Evolutionary conservation across 345 rosid species (phyloP), one percentile per base, ranked within the genome.

Genomic region (Eucalyptus polybractea): DNA sequence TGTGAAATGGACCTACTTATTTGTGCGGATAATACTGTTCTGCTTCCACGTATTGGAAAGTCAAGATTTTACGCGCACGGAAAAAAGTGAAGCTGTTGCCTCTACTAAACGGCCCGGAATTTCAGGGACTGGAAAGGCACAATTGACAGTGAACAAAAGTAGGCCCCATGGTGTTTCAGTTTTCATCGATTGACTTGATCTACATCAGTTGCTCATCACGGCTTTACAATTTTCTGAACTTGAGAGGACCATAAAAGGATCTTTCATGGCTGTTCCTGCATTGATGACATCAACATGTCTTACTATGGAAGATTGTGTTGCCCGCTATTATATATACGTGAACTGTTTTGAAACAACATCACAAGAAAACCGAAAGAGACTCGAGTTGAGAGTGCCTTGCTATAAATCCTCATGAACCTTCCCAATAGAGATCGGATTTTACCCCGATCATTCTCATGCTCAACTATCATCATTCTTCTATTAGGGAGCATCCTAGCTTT

Each of bases 371-470:
- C 0, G 1, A 29, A 14, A 62, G 33, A 62, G 8, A 0, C 2
- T 65, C 0, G 19, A 0, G 37, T 0, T 13, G 0, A 65, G 5
- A 65, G 19, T 0, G 0, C 37, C 1, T 7, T 0, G 17, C 16
- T 29, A 62, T 2, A 29, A 0, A 7, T 4, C 19, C 72, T 0
- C 37, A 65, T 65, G 72, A 0, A 65, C 72, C 72, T 29, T 65
- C 37, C 37, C 3, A 0, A 13, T 65, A 65, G 72, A 65, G 19
- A 2, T 65, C 10, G 3, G 72, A 0, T 65, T 4, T 65, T n/a
- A 7, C 0, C 19, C 0, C 0, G 0, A 0, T 65, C 72, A 65
- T 7, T n/a, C 72, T 65, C 33, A 14, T 7, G 9, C 17, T 13
- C 0, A 29, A 29, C 8, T 7, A 65, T 0, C 37, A 65, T n/a